Base-by-base conservation (phyloP, 2,329 filamentous ascomycete species). In the Beauveria sp. region DNA sequence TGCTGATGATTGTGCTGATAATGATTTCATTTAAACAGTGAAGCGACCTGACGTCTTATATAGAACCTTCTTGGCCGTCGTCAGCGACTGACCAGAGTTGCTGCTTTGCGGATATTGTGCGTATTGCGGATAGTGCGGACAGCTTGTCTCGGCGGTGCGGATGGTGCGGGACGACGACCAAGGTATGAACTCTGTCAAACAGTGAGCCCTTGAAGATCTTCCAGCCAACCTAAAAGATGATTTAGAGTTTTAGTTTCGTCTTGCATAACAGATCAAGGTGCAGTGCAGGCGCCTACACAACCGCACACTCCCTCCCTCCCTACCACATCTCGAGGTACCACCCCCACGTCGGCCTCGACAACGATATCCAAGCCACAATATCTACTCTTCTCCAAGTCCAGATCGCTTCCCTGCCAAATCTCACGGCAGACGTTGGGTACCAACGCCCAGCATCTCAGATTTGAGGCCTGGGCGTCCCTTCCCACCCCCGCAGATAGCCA, bases 91-190 rank as follows among this genome's bases (percentile, higher is more conserved):
- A 60, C 40, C 46, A 28, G 38, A 59, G 47, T n/a, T 20, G 49
- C n/a, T 45, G 49, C 38, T 43, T 34, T 38, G 58, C 58, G 58
- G 38, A 46, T 46, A 47, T 58, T 46, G 45, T 10, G 55, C 20
- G 55, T 53, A 55, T 43, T 61, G 59, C 59, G 59, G 59, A 61
- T 56, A 61, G 20, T 61, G 60, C 60, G 60, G 60, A 47, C 5
- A 8, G 22, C 42, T 20, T 16, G 22, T 51, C 34, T 24, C 24
- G 45, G 47, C 12, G 8, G 5, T 38, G 26, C 53, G 43, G 46
- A 34, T 52, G 26, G 8, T 61, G 60, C 40, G 50, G 56, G 14
- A 56, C 6, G 12, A 18, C 10, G 30, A 34, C 30, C 30, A 14
- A 34, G 12, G 9, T 12, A 34, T 34, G 4, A 34, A 34, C 10